phyloP scores from a whole-genome alignment of 2,329 filamentous ascomycete genomes.

The Cylindrodendrum hubeiense region DNA sequence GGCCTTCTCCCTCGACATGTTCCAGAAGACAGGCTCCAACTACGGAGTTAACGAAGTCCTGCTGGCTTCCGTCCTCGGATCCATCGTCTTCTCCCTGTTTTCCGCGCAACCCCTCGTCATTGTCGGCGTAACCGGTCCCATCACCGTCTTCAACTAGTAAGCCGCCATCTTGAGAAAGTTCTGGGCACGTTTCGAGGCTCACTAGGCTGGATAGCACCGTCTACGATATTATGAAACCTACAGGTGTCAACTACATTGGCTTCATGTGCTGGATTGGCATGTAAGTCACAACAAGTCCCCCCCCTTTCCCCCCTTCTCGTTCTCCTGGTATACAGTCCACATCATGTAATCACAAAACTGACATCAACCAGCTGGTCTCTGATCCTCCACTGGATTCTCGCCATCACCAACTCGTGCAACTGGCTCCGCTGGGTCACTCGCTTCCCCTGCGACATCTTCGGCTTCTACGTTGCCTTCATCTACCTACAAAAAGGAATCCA shows the following conservation, averaged over 20 bases:
- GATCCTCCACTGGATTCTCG: conserved; percentile 86
- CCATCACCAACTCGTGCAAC: conserved; percentile 88
- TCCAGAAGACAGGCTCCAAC: conserved; percentile 84
- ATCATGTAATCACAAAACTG: background rate
- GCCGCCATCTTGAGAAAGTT: conserved; percentile 34
- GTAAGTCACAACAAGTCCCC: conserved; percentile 54
- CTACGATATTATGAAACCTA: conserved; percentile 85
- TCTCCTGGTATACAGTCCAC: background rate
- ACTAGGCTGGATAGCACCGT: conserved; percentile 71
- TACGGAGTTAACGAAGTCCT: conserved; percentile 94
- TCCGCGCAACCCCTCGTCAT: conserved; percentile 90
- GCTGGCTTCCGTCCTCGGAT: conserved; percentile 85
- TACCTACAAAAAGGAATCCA: conserved; percentile 93
- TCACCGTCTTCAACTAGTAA: conserved; percentile 92
- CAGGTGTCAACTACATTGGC: conserved; percentile 83
- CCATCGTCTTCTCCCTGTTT: conserved; percentile 83
- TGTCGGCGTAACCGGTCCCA: conserved; percentile 90
- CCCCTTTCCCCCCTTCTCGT: background rate
- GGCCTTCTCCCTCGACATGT: conserved; percentile 94
- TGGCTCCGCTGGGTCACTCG: conserved; percentile 89
- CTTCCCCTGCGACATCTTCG: conserved; percentile 94
- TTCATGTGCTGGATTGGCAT: conserved; percentile 96
- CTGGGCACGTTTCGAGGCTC: background rate
- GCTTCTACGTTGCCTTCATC: conserved; percentile 93
- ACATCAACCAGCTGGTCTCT: conserved; percentile 73